These are phyloP conservation scores for Phytomonas francai DNA, from an alignment of 208 protist genomes.

Conservation along the genomic window DNA sequence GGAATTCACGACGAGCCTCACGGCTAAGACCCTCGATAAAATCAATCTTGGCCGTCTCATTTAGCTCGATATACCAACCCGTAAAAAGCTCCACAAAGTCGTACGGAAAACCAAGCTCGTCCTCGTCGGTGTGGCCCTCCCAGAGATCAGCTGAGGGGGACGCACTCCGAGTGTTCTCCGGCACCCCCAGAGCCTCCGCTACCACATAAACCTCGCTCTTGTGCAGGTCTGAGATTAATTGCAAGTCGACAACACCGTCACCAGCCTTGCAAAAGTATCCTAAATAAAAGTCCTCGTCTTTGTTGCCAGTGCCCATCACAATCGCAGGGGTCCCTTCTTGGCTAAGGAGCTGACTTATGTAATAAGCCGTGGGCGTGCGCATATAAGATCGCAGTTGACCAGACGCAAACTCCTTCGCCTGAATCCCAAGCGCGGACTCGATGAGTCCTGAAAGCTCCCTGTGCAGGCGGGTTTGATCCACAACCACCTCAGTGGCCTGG, in stretches of 20 bases:
- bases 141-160: conserved; percentile 93
- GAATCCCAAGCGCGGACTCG: conserved; percentile 63
- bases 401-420: conserved; percentile 77
- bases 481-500: conserved; percentile 73
- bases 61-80: conserved; percentile 60
- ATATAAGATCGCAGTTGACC: conserved; percentile 94
- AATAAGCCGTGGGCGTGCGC: conserved; percentile 91
- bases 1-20: conserved; percentile 69
- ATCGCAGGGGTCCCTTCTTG: conserved; percentile 83
- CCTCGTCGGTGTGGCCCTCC: conserved; percentile 94
- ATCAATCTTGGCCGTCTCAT: conserved; percentile 36
- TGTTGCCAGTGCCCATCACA: conserved; percentile 96
- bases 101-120: conserved; percentile 94
- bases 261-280: conserved; percentile 96
- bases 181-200: conserved; percentile 74
- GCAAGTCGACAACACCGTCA: conserved; percentile 94
- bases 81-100: conserved; percentile 96
- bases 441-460: conserved; percentile 48
- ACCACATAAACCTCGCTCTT: conserved; percentile 93
- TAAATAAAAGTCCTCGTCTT: conserved; percentile 95
- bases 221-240: conserved; percentile 94
- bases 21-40: conserved; percentile 36
- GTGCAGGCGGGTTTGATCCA: conserved; percentile 91
- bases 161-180: conserved; percentile 70
- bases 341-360: conserved; percentile 88